A percentile compares a stretch with the other conserved stretches of the same genome.
Evolutionary conservation across 1,139 yeast genomes (phyloP).

Genomic region (Geotrichum citri-aurantii): DNA sequence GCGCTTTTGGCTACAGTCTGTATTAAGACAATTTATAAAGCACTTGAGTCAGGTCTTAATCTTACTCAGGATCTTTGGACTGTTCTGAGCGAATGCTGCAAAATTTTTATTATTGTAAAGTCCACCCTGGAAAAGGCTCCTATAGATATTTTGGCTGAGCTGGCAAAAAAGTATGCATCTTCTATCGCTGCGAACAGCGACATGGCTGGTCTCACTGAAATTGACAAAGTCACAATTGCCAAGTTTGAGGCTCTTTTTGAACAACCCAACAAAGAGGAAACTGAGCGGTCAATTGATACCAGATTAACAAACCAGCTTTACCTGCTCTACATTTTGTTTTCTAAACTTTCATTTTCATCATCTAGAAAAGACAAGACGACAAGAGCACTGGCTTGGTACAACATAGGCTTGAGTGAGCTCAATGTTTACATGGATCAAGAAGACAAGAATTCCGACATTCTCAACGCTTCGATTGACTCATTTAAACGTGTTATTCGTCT

Average conservation of each 20-base stretch:
- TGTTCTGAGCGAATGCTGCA: slow-evolving; percentile 46
- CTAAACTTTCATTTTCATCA: slow-evolving; percentile 32
- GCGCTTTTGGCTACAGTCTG: slow-evolving; percentile 42
- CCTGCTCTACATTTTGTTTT: slow-evolving; percentile 21
- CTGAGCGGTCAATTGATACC: slow-evolving; percentile 19
- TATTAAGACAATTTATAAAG: slow-evolving; percentile 36
- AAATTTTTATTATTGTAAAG: slow-evolving; percentile 43
- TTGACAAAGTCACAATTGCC: slow-evolving; percentile 18
- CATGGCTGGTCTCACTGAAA: slow-evolving; percentile 10
- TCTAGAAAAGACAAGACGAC: slow-evolving; percentile 30
- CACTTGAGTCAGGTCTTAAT: slow-evolving; percentile 21
- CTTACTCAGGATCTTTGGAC: slow-evolving; percentile 52
- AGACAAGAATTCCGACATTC: slow-evolving; percentile 21
- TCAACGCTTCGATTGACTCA: slow-evolving; percentile 49
- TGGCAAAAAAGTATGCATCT: slow-evolving; percentile 10
- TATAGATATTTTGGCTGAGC: slow-evolving; percentile 23
- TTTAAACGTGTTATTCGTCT: slow-evolving; percentile 64
- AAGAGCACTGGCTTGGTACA: slow-evolving; percentile 55
- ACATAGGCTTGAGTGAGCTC: slow-evolving; percentile 62
- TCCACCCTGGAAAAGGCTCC: slow-evolving; percentile 42
- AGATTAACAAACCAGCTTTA: slow-evolving; percentile 20
- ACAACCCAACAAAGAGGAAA: neutral
- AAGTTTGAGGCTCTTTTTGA: slow-evolving; percentile 16
- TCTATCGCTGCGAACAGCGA: slow-evolving; percentile 16
- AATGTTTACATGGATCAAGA: slow-evolving; percentile 42